These are phyloP conservation scores for Penicillium vulpinum DNA, from an alignment of 2,329 filamentous ascomycete species.

Conservation along the genomic window DNA sequence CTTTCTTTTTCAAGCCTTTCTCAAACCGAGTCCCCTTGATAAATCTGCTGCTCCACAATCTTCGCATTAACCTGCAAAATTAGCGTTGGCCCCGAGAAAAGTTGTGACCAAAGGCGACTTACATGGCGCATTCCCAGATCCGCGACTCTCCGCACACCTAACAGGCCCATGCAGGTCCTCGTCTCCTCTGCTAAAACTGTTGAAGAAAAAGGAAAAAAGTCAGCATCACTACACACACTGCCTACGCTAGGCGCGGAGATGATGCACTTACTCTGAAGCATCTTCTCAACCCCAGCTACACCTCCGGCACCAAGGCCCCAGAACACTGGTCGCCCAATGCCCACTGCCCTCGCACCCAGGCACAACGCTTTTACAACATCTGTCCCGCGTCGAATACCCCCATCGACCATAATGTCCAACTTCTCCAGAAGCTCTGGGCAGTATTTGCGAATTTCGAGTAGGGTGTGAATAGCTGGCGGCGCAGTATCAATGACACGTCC, in stretches of 20 bases:
- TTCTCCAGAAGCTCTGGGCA: conserved; percentile 48
- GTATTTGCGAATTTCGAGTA: conserved; percentile 50
- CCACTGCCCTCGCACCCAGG: conserved; percentile 52
- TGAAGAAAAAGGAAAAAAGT: background rate
- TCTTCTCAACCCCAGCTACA: background rate
- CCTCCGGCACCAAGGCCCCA: background rate
- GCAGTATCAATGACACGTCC: conserved; percentile 52
- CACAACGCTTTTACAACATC: conserved; percentile 54
- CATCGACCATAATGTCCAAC: conserved; percentile 52
- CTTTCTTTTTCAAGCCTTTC: background rate
- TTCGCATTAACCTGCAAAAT: background rate
- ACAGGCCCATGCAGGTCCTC: background rate
- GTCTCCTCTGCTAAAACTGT: background rate
- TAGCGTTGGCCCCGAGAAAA: background rate
- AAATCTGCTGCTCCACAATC: background rate
- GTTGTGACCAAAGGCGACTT: background rate
- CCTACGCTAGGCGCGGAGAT: background rate
- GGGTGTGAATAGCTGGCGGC: conserved; percentile 47
- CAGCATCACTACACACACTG: background rate
- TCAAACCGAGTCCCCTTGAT: background rate
- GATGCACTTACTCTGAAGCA: background rate
- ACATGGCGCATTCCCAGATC: background rate
- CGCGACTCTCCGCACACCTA: background rate
- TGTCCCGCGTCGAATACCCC: conserved; percentile 52
- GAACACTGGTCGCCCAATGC: conserved; percentile 38